phyloP scores from a whole-genome alignment of 441 rosid species.

The Euphorbia schlechtendalii region DNA sequence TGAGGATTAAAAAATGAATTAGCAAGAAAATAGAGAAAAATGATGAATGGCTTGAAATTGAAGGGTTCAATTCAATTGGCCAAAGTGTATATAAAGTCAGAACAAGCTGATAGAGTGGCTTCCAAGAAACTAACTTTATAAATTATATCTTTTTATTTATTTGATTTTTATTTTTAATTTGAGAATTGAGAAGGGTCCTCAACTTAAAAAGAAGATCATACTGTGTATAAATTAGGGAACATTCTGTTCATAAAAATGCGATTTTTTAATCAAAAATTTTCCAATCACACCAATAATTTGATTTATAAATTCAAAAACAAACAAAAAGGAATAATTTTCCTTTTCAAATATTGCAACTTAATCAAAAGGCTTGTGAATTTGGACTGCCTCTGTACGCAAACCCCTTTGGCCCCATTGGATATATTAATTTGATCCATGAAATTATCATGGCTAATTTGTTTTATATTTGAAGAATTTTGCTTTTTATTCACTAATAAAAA shows the following conservation, averaged over 20 bases:
- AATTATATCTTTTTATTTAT: conserved; percentile 20
- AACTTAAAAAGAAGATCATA: not conserved
- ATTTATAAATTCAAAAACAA: not conserved
- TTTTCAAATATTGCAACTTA: conserved; percentile 17
- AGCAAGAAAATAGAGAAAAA: conserved; percentile 1
- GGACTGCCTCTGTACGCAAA: conserved; percentile 6
- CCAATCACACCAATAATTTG: not conserved
- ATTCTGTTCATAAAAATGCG: not conserved
- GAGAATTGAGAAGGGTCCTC: not conserved
- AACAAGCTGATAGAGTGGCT: conserved; percentile 51
- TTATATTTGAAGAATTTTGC: not conserved
- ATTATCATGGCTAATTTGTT: conserved; percentile 10
- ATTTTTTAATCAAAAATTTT: not conserved
- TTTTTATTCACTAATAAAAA: too few species aligned
- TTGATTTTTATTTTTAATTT: not conserved
- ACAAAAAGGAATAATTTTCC: conserved; percentile 12
- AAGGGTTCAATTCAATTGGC: conserved; percentile 40
- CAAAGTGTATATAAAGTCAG: conserved; percentile 21
- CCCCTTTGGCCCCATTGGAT: conserved; percentile 18
- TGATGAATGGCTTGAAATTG: conserved; percentile 31
- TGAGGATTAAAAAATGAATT: not conserved
- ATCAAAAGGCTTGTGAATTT: not conserved
- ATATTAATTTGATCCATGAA: not conserved
- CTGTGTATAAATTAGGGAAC: conserved; percentile 11
- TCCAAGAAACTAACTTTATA: conserved; percentile 55